Evolutionary conservation across 2,329 filamentous ascomycete species (phyloP).

Genomic region (Fusarium redolens): DNA sequence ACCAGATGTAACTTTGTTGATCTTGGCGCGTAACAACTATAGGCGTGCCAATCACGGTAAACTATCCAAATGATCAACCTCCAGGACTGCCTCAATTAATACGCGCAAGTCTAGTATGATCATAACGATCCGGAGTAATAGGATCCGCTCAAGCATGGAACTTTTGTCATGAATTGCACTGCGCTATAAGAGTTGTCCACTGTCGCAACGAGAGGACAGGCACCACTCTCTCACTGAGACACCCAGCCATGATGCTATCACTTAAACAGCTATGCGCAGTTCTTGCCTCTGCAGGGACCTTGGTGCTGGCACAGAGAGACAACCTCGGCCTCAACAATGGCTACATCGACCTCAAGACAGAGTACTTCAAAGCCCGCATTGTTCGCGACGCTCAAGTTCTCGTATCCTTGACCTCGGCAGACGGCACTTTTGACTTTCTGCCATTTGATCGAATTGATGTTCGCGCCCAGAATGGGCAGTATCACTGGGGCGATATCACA

Average conservation of each 20-base stretch:
- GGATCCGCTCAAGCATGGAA: background rate
- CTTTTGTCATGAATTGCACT: background rate
- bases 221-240: too few species aligned
- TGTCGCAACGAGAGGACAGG: background rate
- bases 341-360: constrained; percentile 53
- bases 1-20: background rate
- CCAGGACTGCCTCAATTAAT: background rate
- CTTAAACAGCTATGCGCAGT: background rate
- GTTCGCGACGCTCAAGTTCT: constrained; percentile 60
- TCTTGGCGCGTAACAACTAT: background rate
- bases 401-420: constrained; percentile 57
- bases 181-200: background rate
- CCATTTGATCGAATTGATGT: constrained; percentile 62
- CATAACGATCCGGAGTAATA: background rate
- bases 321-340: constrained; percentile 54
- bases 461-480: constrained; percentile 63
- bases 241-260: background rate
- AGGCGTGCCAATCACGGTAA: background rate
- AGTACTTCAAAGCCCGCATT: constrained; percentile 56
- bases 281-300: background rate
- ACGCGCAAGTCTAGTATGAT: background rate
- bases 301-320: constrained; percentile 8
- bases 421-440: constrained; percentile 63
- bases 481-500: constrained; percentile 69
- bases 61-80: background rate